Base-by-base conservation (phyloP, 2,329 filamentous ascomycete genomes). In the Xylariaceae sp. region DNA sequence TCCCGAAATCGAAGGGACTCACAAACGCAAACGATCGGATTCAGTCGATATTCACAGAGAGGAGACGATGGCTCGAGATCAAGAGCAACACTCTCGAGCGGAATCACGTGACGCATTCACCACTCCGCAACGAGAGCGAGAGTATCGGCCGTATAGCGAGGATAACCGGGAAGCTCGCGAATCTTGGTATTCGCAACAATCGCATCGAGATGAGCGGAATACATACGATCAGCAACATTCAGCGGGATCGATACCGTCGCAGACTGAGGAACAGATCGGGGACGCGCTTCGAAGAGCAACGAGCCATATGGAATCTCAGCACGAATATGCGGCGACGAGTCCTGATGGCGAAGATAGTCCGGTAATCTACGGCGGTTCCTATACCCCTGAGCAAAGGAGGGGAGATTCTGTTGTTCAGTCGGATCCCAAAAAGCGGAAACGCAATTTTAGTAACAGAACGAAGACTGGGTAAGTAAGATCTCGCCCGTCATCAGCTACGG, bases 361-460 rank as follows among this genome's bases (percentile, higher is more conserved):
- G 16, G 65, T 76, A 45, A 79, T 79, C 53, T 72, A 74, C 63
- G 72, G 54, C 57, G 72, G 67, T 60, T 64, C 75, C 16, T 84
- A 80, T 63, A 77, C 75, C 2, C 72, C 78, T 43, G 77, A 79
- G 57, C 74, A 78, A 58, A 76, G 78, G 54, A 67, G 67, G 26
- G 60, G 60, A 20, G 79, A 81, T 47, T 74, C 75, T 0, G 66
- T 79, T 26, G 73, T 84, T 37, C 82, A 85, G 66, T 81, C 81
- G 4, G 85, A 88, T 63, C 79, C 82, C 3, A 89, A 89, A 73
- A 89, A 89, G 72, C 77, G 88, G 47, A 90, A 90, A 74, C 81
- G 88, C 40, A 90, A 91, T 69, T 98, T 97, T 69, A 96, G 91
- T 76, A 96, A 97, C 73, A 84, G 93, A 56, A 97, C 93, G 19